Evolutionary conservation across 2,329 filamentous ascomycete species (phyloP).

Genomic region (Escovopsis sp.): DNA sequence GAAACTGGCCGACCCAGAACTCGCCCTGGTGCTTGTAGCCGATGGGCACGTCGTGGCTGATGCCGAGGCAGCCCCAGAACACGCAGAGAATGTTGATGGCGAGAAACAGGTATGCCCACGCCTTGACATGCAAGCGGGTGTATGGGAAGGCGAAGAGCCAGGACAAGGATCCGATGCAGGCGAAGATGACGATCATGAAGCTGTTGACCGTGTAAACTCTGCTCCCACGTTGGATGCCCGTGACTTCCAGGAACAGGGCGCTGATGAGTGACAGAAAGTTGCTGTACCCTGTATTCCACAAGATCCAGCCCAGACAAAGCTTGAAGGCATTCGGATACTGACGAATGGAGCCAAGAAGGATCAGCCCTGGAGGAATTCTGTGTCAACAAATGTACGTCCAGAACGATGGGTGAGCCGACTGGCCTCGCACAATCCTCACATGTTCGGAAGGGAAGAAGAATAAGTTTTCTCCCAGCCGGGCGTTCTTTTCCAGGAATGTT

Average conservation of each 20-base stretch:
- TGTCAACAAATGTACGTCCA: background rate
- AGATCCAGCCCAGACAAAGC: constrained; percentile 9
- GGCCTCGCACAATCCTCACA: constrained; percentile 3
- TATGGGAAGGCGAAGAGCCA: constrained; percentile 7
- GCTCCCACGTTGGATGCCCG: constrained; percentile 8
- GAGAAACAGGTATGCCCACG: constrained; percentile 9
- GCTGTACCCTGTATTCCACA: constrained; percentile 9
- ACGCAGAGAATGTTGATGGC: constrained; percentile 7
- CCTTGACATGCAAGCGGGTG: constrained; percentile 5
- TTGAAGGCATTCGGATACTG: constrained; percentile 10
- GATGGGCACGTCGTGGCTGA: constrained; percentile 5
- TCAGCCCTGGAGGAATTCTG: constrained; percentile 5
- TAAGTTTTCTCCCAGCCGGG: constrained; percentile 5
- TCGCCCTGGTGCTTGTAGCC: constrained; percentile 9
- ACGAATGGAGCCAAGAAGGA: constrained; percentile 7
- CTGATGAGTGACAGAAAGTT: constrained; percentile 7
- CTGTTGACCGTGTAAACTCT: constrained; percentile 8
- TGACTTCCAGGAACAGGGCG: constrained; percentile 8
- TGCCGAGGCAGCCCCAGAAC: constrained; percentile 9
- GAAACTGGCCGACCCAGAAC: constrained; percentile 7
- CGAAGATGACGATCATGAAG: constrained; percentile 8
- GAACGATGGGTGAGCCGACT: background rate
- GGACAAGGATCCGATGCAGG: constrained; percentile 7
- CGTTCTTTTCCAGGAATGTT: constrained; percentile 6
- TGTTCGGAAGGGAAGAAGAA: constrained; percentile 7